These are phyloP conservation scores for Heliosperma pusillum DNA, from an alignment of 148 eudicot species.

Conservation along the genomic window DNA sequence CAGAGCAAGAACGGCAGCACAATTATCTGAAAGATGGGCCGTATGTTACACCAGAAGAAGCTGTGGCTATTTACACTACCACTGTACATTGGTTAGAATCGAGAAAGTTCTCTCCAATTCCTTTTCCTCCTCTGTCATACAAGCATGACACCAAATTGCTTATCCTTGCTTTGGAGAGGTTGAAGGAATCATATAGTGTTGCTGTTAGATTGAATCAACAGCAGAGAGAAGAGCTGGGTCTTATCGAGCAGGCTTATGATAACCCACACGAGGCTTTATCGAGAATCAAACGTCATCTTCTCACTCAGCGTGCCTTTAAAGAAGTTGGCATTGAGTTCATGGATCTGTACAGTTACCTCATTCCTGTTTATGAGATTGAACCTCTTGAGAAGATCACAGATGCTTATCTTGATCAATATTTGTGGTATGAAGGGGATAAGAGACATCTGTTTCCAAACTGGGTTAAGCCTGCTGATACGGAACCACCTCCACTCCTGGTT, in stretches of 20 bases:
- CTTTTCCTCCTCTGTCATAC: conserved; percentile 95
- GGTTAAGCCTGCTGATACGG: conserved; percentile 99
- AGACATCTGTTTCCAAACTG: conserved; percentile 96
- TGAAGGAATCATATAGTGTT: conserved; percentile 97
- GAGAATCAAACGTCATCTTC: conserved; percentile 91
- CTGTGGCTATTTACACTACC: conserved; percentile 95
- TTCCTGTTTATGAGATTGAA: conserved; percentile 97
- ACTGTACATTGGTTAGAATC: conserved; percentile 99
- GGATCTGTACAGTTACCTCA: conserved; percentile 96
- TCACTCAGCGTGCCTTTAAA: conserved; percentile 97
- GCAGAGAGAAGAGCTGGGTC: conserved; percentile 95
- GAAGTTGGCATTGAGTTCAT: conserved; percentile 99
- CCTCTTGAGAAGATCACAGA: conserved; percentile 99
- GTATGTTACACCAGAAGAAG: conserved; percentile 98
- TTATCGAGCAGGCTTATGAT: conserved; percentile 99
- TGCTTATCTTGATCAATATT: conserved; percentile 95
- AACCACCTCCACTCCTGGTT: conserved; percentile 96
- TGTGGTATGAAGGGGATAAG: conserved; percentile 99
- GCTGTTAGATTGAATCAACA: conserved; percentile 94
- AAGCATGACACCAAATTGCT: conserved; percentile 99
- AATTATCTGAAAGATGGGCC: conserved; percentile 99
- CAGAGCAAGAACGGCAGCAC: conserved; percentile 99
- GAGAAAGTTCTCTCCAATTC: conserved; percentile 94
- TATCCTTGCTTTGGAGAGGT: conserved; percentile 92
- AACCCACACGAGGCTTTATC: conserved; percentile 98